Evolutionary conservation across 2,329 filamentous ascomycete species (phyloP).

Genomic region (Aureobasidium vineae): DNA sequence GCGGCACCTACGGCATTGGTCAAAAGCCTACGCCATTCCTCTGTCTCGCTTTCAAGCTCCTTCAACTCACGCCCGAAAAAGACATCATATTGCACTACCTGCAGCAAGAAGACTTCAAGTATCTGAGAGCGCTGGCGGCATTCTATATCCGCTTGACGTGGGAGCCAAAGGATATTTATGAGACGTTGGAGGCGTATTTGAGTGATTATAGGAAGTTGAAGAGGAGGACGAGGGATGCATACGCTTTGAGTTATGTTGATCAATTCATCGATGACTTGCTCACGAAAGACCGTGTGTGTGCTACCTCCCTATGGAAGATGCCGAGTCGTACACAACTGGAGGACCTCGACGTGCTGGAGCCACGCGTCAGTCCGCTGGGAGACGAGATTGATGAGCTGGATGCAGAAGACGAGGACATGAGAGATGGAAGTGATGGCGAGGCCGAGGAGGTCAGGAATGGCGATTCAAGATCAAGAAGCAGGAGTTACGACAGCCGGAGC

Average conservation of each 20-base stretch:
- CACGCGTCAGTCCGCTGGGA: slow-evolving; percentile 77
- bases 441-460: slow-evolving; percentile 31
- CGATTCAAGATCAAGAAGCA: slow-evolving; percentile 14
- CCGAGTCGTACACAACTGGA: slow-evolving; percentile 78
- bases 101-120: slow-evolving; percentile 67
- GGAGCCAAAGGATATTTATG: slow-evolving; percentile 75
- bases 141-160: slow-evolving; percentile 94
- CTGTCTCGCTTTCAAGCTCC: slow-evolving; percentile 89
- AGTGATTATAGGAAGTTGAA: slow-evolving; percentile 81
- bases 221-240: slow-evolving; percentile 70
- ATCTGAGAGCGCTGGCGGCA: slow-evolving; percentile 80
- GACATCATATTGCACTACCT: slow-evolving; percentile 80
- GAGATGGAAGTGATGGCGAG: slow-evolving; percentile 34
- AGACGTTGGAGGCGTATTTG: slow-evolving; percentile 75
- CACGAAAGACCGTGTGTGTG: slow-evolving; percentile 84
- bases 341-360: slow-evolving; percentile 83
- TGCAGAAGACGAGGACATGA: slow-evolving; percentile 49
- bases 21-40: slow-evolving; percentile 92
- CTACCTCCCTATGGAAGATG: slow-evolving; percentile 89
- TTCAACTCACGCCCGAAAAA: slow-evolving; percentile 79
- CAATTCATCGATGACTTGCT: slow-evolving; percentile 92
- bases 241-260: slow-evolving; percentile 76
- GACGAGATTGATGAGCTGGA: slow-evolving; percentile 70
- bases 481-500: slow-evolving; percentile 17
- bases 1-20: slow-evolving; percentile 78